Evolutionary conservation across 768 basidiomycete species (phyloP), one percentile per base, ranked within the genome.

Genomic region (Cantharellus cinnabarinus): DNA sequence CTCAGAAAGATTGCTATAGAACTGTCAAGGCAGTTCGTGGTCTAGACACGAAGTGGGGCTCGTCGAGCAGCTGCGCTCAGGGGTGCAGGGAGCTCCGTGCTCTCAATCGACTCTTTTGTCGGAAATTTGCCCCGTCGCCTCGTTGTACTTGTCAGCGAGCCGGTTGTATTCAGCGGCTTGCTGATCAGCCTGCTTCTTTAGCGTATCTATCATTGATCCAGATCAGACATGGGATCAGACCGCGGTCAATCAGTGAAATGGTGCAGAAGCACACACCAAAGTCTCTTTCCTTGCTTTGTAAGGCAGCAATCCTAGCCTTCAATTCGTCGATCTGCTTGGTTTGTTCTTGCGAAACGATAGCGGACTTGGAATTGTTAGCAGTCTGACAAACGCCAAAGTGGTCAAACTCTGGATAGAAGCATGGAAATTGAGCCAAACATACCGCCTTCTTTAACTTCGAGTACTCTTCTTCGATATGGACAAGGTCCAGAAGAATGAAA

Each of bases 401-500:
- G 44, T 3, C 50, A 41, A n/a, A 60, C 57, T 60, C 63, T 53
- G 14, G 39, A 63, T 15, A 68, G 20, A 37, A 37, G 35, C 10
- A 20, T n/a, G 35, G 29, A 42, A n/a, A 41, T 3, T 29, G 15
- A 7, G 3, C 14, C 37, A 40, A 20, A 62, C 64, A 58, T 59
- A 72, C 78, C 62, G 73, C 70, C 64, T 81, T 76, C 75, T 93
- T 90, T 61, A 97, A 68, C 65, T 85, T 82, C 20, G 80, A 81
- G 66, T 87, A 87, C 65, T 89, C 81, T 64, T 93, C 91, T 70
- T 94, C 89, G 0, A 82, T 79, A 64, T 88, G 82, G 63, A 97
- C 83, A 64, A 95, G 81, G 68, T 97, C 89, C 66, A 91, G 80
- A 52, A 86, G 79, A 69, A 98, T 86, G 68, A 83, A 83, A 74